Conservation (phyloP, 129 eudicot species). For the Helianthus annuus region DNA sequence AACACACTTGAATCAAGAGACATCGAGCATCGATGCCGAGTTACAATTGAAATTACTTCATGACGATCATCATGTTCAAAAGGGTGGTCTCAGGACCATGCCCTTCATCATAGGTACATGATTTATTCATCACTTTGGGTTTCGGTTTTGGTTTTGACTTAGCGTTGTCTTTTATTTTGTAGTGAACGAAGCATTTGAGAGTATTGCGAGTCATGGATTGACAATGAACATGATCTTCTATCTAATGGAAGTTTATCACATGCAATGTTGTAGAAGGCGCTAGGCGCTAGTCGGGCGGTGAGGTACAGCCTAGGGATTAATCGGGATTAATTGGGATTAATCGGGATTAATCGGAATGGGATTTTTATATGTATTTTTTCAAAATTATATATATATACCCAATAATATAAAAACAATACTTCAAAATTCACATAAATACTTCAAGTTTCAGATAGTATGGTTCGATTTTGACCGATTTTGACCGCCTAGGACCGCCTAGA, state of each 20-base stretch:
- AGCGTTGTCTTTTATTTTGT: not conserved
- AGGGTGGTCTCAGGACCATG: not conserved
- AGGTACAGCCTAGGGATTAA: too few species aligned
- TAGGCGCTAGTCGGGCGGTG: too few species aligned
- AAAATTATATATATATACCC: too few species aligned
- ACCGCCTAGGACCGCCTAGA: too few species aligned
- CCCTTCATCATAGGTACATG: conserved; percentile 43
- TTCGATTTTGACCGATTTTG: too few species aligned
- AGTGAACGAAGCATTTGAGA: conserved; percentile 47
- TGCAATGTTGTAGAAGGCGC: too few species aligned
- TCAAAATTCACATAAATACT: too few species aligned
- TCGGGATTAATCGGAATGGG: too few species aligned
- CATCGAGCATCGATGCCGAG: not conserved
- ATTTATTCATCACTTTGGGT: not conserved
- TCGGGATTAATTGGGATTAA: too few species aligned
- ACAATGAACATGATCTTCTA: conserved; percentile 40
- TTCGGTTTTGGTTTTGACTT: not conserved
- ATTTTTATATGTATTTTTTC: too few species aligned
- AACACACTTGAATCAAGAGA: conserved; percentile 2
- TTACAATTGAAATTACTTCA: conserved; percentile 21
- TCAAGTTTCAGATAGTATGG: too few species aligned
- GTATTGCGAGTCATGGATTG: conserved; percentile 38
- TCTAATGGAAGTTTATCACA: not conserved
- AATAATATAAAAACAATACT: too few species aligned
- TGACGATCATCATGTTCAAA: conserved; percentile 9